Base-by-base conservation (phyloP, 75 land plant genomes). In the Pinus albicaulis region DNA sequence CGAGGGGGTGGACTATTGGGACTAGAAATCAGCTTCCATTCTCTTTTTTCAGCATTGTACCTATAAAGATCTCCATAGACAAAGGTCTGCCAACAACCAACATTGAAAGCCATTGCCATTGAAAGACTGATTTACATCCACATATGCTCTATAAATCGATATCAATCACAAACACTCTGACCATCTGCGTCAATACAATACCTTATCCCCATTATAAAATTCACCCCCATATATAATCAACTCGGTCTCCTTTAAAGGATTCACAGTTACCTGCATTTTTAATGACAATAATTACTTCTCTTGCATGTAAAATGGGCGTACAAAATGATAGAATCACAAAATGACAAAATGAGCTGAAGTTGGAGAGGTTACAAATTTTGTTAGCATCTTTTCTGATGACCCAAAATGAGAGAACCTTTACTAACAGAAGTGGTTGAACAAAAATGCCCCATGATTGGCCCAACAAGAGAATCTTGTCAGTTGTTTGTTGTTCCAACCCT, bases 1-100 rank as follows among this genome's bases (percentile, higher is more conserved):
- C 98, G 92, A 77, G 99, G 99, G 19, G 99, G 99, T 36, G 99
- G 99, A 78, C 98, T 95, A 59, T 92, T 98, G n/a, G 99, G 99
- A 78, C 99, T 98, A 41, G 94, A 95, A 44, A 98, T 82, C 80
- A 92, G 84, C 77, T 98, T 98, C 98, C 98, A 98, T 59, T 95
- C 96, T 36, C 81, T 76, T 79, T 95, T 98, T 59, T 98, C 99
- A 41, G 92, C 85, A 76, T 95, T 96, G 78, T 89, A 93, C 22
- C 99, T 86, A 74, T 89, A 95, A 28, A 98, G 87, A 90, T 98
- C 96, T 71, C 93, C 93, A 85, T 98, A 98, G 12, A 98, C 96
- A 89, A 82, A 92, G 34, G 98, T 98, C 99, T 98, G 89, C 76
- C 20, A 77, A 72, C 36, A 75, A 76, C 56, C 22, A 10, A 10